phyloP scores from a whole-genome alignment of 1,139 yeast species.

The Kodamaea ohmeri region DNA sequence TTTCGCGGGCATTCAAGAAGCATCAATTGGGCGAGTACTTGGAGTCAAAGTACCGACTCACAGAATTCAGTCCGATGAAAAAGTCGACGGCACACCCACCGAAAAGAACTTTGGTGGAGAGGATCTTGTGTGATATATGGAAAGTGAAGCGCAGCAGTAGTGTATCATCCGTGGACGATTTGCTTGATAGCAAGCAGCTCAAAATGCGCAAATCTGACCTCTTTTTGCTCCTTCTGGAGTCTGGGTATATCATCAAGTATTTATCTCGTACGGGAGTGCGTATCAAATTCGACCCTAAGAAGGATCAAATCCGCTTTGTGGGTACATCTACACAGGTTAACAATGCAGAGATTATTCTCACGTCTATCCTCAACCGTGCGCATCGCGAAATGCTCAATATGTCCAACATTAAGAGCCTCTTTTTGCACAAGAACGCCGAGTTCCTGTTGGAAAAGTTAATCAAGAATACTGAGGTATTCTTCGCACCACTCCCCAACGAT shows the following conservation, averaged over 20 bases:
- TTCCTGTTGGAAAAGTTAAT: constrained; percentile 29
- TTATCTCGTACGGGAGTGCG: constrained; percentile 57
- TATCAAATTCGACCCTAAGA: constrained; percentile 35
- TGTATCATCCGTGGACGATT: constrained; percentile 36
- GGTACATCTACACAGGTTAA: constrained; percentile 37
- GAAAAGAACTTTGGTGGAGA: constrained; percentile 15
- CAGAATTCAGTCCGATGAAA: constrained; percentile 8
- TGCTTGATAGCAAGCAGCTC: constrained; percentile 36
- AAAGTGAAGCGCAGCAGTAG: constrained; percentile 27
- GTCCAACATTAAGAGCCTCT: constrained; percentile 23
- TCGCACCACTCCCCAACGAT: constrained; percentile 24
- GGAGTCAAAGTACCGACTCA: constrained; percentile 11
- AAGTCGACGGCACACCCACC: constrained; percentile 7
- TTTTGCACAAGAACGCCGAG: constrained; percentile 24
- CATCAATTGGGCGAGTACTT: constrained; percentile 15
- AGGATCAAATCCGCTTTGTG: constrained; percentile 20
- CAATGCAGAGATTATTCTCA: constrained; percentile 33
- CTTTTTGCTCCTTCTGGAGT: constrained; percentile 47
- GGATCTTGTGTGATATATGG: constrained; percentile 43
- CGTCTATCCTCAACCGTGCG: constrained; percentile 35
- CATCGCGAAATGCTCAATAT: constrained; percentile 34
- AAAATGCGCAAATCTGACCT: constrained; percentile 42
- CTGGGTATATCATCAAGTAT: constrained; percentile 46
- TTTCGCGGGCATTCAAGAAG: constrained; percentile 16
- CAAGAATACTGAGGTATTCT: constrained; percentile 35